These are phyloP conservation scores for Plasmopara halstedii DNA, from an alignment of 352 stramenopile genomes.

Conservation along the genomic window DNA sequence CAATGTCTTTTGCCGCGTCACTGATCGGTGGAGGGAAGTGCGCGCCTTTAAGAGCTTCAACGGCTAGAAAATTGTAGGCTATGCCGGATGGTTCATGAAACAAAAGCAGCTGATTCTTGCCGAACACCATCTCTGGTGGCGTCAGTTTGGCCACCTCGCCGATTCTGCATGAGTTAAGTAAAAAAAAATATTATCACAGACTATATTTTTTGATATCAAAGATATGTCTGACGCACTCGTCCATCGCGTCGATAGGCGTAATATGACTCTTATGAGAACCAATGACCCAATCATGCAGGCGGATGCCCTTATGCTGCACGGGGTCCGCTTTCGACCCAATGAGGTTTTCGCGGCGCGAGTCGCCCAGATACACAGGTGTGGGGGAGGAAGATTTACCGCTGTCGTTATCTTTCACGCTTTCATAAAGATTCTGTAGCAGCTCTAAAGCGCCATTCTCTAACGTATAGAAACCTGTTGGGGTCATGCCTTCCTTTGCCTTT, in stretches of 20 bases:
- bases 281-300: constrained; percentile 53
- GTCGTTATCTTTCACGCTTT: constrained; percentile 4
- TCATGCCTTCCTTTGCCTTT: constrained; percentile 11
- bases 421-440: constrained; percentile 40
- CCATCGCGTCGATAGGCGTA: constrained; percentile 61
- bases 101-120: constrained; percentile 73
- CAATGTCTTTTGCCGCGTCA: constrained; percentile 32
- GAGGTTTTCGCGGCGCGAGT: constrained; percentile 35
- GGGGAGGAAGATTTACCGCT: neutral
- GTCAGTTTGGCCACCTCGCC: constrained; percentile 58
- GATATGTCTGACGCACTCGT: constrained; percentile 30
- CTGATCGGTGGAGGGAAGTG: constrained; percentile 53
- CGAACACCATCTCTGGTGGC: constrained; percentile 82
- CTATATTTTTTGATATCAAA: neutral
- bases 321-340: constrained; percentile 39
- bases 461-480: constrained; percentile 44
- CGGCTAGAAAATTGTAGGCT: constrained; percentile 68
- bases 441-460: constrained; percentile 33
- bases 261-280: constrained; percentile 81
- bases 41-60: constrained; percentile 66
- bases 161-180: constrained; percentile 27
- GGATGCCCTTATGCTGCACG: constrained; percentile 65
- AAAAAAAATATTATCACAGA: neutral
- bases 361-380: constrained; percentile 31
- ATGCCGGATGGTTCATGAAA: constrained; percentile 62